Percentiles rank a stretch among this genome's conserved stretches.
These are phyloP conservation scores for Nidularia pulvinata DNA, from an alignment of 768 basidiomycete genomes.

Conservation along the genomic window DNA sequence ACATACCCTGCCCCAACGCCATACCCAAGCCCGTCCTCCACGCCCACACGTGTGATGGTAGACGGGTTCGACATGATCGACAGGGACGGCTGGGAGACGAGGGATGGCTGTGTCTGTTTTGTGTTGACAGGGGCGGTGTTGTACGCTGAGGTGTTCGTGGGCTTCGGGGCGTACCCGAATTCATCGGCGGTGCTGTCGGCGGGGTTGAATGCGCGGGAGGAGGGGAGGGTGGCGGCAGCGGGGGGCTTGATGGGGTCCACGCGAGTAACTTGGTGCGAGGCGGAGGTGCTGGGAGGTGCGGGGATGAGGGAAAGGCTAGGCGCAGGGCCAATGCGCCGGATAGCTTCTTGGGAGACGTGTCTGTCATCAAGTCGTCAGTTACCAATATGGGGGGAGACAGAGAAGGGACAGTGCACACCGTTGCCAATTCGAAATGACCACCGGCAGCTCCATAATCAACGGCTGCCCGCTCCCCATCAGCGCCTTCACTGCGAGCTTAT, in stretches of 20 bases:
- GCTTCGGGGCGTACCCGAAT: not conserved
- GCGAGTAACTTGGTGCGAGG: not conserved
- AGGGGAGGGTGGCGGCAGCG: not conserved
- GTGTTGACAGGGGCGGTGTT: not conserved
- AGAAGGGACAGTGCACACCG: conserved; percentile 43
- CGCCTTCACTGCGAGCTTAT: conserved; percentile 76
- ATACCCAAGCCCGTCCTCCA: conserved; percentile 11
- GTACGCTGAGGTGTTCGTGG: not conserved
- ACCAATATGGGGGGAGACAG: not conserved
- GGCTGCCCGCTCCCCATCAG: conserved; percentile 68
- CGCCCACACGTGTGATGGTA: not conserved
- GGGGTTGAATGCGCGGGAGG: not conserved
- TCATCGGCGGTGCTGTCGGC: not conserved
- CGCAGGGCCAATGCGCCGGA: conserved; percentile 46
- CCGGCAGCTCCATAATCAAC: conserved; percentile 71
- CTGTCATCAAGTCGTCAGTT: conserved; percentile 28
- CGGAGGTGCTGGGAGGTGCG: conserved; percentile 2
- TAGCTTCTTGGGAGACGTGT: conserved; percentile 70
- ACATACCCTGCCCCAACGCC: conserved; percentile 4
- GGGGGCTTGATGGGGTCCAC: not conserved
- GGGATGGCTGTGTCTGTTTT: conserved; percentile 2
- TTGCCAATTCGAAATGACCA: conserved; percentile 87
- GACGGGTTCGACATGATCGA: not conserved
- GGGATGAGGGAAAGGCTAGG: conserved; percentile 44
- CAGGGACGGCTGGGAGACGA: not conserved